Base-by-base conservation (phyloP, 1,284 basidiomycete genomes). In the Microstroma glucosiphilum region DNA sequence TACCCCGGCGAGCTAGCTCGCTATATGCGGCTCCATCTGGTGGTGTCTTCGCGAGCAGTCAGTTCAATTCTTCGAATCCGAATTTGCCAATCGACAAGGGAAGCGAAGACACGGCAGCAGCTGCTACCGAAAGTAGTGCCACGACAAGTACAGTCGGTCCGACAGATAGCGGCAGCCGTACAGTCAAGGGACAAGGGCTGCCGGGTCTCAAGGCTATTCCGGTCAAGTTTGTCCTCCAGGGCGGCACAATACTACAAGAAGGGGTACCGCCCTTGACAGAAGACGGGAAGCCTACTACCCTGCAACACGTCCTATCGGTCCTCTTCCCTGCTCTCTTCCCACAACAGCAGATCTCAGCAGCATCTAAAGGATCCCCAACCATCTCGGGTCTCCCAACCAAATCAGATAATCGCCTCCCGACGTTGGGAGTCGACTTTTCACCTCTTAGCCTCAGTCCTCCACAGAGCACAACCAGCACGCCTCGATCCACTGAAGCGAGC, bases 231-330 rank as follows among this genome's bases (percentile, higher is more conserved):
- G 94, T 93, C 78, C 83, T 97, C 30, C 68, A 70, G 0, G 92
- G 93, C 62, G 91, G 90, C 0, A 91, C 91, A 1, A 88, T 92
- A 8, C 81, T 96, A 25, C 92, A 96, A 79, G 91, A 92, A 75
- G 83, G 92, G 21, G 88, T 90, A 0, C 86, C 90, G 0, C 92
- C 93, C 8, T 69, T 88, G 87, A 66, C 86, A 87, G 69, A 86
- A 86, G 86, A 56, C 48, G 26, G 48, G 64, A 7, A 63, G 65
- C 7, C 59, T 62, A 81, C 30, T 3, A 84, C 83, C 0, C 71
- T 85, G 0, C 66, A 80, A 1, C 58, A 71, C 0, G 65, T 80
- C 7, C 78, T 84, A 4, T 73, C 79, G 12, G 67, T 75, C 11
- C 70, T 82, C 48, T 77, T 83, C 82, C 0, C 76, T 82, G 11